Base-by-base conservation (phyloP, 148 eudicot genomes). In the Vaccinium darrowii region DNA sequence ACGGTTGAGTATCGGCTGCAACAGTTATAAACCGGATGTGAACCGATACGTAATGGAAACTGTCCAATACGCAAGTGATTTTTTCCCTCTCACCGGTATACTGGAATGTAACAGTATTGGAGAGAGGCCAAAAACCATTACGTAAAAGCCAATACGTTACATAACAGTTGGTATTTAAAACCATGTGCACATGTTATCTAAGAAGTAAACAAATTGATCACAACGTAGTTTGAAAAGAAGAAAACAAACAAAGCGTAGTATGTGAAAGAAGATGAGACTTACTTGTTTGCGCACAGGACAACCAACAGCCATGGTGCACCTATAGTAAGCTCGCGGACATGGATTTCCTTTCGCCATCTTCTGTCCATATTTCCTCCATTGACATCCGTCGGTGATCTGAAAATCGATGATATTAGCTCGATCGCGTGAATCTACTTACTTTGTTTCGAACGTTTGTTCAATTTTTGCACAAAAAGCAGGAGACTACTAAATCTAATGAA, bases 241-340 rank as follows among this genome's bases (percentile, higher is more conserved):
- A 73, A 33, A 14, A 6, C 77, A 27, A 69, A 27, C 36, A 30
- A 73, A 15, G 47, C 36, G 9, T 74, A n/a, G 2, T 2, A 27
- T 2, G 47, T 74, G 30, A 73, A 30, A 56, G 39, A 75, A 1
- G 43, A 69, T 13, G 54, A 8, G 33, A 14, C 90, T 36, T 89
- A 95, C 98, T 89, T 97, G 99, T 91, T 97, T 97, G 60, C 99
- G 94, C 1, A 97, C 99, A 0, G 99, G 99, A 57, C 99, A 97
- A n/a, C 98, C 98, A 65, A 88, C 92, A 2, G 98, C 98, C 98
- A 97, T 95, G 16, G 98, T 97, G 88, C 99, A 95, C 36, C 94
- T 84, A 76, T 92, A 93, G 76, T 93, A 93, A 77, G 94, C 96
- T 77, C 96, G 88, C 13, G 96, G 96, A 51, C 96, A 93, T 4